Evolutionary conservation across 2,329 filamentous ascomycete genomes (phyloP), one percentile per base, ranked within the genome.

Genomic region (Pyrenophora teres): DNA sequence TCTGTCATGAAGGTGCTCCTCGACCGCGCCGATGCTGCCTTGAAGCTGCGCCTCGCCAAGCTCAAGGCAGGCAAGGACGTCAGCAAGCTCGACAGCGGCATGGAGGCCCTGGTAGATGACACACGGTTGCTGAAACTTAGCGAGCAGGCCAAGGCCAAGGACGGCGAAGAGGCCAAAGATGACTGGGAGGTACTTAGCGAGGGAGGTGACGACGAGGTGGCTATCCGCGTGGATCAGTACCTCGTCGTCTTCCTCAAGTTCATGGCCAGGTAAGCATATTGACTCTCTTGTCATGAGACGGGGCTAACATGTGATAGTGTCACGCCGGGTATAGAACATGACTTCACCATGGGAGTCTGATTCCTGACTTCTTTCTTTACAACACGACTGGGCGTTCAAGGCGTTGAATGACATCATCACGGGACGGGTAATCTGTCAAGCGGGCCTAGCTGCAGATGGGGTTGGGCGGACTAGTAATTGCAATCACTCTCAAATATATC

Each of bases 1-100:
- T 89, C 89, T 23, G 94, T 99, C 64, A 99, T 99, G 94, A 99
- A 97, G 78, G 90, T 90, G 18, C 84, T 99, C 4, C 87, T 99
- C 33, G 94, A 97, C 75, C 90, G 94, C 31, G 94, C 94, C 40
- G 93, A 99, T 71, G 91, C 91, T 18, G 93, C 93, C 0, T 82
- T 97, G 46, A 96, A 96, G 74, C 83, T 96, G 46, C 87, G 93
- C 18, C 83, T 91, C 38, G 89, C 93, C 66, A 96, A 92, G 80
- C 80, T 94, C 52, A 86, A 84, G 68, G 79, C 83, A 75, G 84
- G 71, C 74, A 86, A 80, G 69, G 78, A 71, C 55, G 81, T 83
- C 38, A 75, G 74, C 54, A 78, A 78, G 47, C 73, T 78, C 6
- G 78, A 80, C 37, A 78, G 77, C 10, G 90, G 90, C 6, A 87